Base-by-base conservation (phyloP, 305 asterid genomes). In the Fraxinus angustifolia region DNA sequence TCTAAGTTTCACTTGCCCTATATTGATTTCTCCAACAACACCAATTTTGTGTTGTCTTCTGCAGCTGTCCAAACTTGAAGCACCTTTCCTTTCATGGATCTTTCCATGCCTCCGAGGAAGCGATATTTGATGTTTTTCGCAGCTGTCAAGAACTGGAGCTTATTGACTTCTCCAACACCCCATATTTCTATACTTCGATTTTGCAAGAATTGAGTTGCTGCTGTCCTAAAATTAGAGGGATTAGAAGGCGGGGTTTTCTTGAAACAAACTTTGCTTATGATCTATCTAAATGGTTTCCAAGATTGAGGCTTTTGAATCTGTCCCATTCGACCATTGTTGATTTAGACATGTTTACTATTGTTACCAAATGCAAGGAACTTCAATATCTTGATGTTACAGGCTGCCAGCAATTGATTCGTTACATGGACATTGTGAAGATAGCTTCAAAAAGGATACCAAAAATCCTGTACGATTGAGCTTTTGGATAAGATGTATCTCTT, bases 1-100 rank as follows among this genome's bases (percentile, higher is more conserved):
- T 48, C 6, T 48, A 48, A 53, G 10, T 53, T 53, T 53, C 62
- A 53, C 62, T 16, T 53, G 19, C 4, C 62, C 8, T 53, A 53
- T n/a, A 16, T 16, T 53, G 62, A 0, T 53, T n/a, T 53, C 62
- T 53, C 62, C 60, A 4, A 53, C 23, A 16, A 1, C 23, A 53
- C 62, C 67, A 58, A 33, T 35, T 75, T 1, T 70, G 7, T 79
- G 50, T 65, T 36, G 60, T 50, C 68, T 62, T 34, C 71, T 78
- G 82, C 81, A 86, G 90, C 77, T 89, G 90, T 74, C 90, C 89
- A 19, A 88, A 88, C 70, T 83, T 89, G 86, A 88, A 84, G 76
- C 88, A 86, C 85, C 17, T 89, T 36, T 89, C 90, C 2, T 88
- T 89, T 81, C 92, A 88, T 82, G 90, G 92, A 83, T 89, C 92